Evolutionary conservation across 1,284 basidiomycete genomes (phyloP).

Genomic region (Ceratobasidium sp.): DNA sequence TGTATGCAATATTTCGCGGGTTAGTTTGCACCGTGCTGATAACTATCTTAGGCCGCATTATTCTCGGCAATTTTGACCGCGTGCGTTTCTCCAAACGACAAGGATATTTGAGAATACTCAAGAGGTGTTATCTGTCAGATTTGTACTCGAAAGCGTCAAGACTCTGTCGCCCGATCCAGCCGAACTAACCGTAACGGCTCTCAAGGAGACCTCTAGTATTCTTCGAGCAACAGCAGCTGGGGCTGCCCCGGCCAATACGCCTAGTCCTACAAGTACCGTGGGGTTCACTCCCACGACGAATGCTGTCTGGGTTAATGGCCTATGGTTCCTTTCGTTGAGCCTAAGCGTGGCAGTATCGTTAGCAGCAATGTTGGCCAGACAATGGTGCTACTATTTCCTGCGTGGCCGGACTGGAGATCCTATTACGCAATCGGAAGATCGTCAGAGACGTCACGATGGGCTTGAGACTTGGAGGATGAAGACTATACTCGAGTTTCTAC

Average conservation of each 20-base stretch:
- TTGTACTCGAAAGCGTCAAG: constrained; percentile 22
- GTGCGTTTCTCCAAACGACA: neutral
- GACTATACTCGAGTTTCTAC: constrained; percentile 9
- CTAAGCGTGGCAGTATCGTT: constrained; percentile 21
- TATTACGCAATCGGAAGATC: constrained; percentile 23
- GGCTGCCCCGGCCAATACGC: neutral
- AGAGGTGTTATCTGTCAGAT: neutral
- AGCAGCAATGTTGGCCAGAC: constrained; percentile 28
- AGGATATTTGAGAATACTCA: too few relatives aligned
- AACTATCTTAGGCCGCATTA: constrained; percentile 4
- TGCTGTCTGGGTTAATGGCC: constrained; percentile 31
- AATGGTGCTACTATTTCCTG: constrained; percentile 36
- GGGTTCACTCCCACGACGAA: neutral
- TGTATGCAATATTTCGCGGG: neutral
- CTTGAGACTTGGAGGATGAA: constrained; percentile 27
- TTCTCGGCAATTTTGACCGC: constrained; percentile 26
- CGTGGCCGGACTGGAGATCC: constrained; percentile 6
- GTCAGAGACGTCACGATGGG: constrained; percentile 16
- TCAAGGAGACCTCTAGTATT: neutral
- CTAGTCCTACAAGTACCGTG: neutral
- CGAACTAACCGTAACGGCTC: neutral
- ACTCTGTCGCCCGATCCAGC: neutral
- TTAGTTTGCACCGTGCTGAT: neutral
- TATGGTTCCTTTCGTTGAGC: constrained; percentile 32
- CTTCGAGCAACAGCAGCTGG: neutral